phyloP scores from a whole-genome alignment of 1,139 yeast genomes.

The Pichia sp. region DNA sequence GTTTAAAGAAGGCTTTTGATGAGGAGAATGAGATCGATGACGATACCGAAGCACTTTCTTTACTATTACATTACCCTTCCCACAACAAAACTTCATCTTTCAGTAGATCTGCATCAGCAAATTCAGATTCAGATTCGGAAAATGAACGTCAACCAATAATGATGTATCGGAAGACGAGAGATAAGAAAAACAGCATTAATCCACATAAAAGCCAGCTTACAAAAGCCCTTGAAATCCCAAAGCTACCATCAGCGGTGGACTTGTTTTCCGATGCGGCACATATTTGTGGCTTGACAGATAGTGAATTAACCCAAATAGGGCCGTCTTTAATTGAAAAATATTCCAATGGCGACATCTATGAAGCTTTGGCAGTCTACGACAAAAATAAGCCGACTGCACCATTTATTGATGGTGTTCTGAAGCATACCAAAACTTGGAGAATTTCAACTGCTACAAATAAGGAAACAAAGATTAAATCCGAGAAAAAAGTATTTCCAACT shows the following conservation, averaged over 20 bases:
- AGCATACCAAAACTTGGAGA: conserved; percentile 16
- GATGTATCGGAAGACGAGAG: conserved; percentile 7
- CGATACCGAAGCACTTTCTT: conserved; percentile 56
- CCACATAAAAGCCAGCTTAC: background rate
- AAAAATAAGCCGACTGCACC: conserved; percentile 13
- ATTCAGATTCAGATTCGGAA: conserved; percentile 1
- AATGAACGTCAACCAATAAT: conserved; percentile 2
- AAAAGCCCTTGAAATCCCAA: conserved; percentile 2
- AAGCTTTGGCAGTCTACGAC: background rate
- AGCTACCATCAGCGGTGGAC: conserved; percentile 13
- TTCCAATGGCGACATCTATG: conserved; percentile 15
- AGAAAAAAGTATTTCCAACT: background rate
- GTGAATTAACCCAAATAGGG: conserved; percentile 12
- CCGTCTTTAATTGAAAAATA: conserved; percentile 15
- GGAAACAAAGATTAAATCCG: background rate
- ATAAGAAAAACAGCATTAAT: background rate
- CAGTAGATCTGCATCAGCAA: background rate
- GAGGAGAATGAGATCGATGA: conserved; percentile 31
- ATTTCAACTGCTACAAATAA: background rate
- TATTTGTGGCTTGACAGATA: conserved; percentile 15
- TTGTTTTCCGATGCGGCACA: conserved; percentile 15
- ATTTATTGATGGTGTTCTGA: conserved; percentile 16
- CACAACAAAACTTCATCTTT: background rate
- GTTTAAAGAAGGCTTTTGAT: background rate
- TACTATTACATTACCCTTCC: conserved; percentile 57